phyloP scores from a whole-genome alignment of 176 grass and related monocot genomes.

The Carex cristatella region DNA sequence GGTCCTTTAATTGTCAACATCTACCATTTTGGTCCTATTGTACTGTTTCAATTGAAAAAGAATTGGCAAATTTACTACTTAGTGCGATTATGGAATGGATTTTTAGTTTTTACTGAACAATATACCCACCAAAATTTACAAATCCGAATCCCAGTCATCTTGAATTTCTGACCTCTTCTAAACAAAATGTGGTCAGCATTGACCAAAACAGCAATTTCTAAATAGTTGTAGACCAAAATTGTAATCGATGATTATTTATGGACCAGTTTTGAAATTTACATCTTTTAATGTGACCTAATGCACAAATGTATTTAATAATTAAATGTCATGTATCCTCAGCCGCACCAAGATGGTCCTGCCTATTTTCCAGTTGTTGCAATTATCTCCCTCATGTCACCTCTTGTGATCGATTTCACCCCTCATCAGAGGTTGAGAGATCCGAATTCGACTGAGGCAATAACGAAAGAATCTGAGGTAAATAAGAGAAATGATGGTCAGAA shows the following conservation, averaged over 20 bases:
- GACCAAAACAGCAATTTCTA: not conserved
- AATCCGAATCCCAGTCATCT: not conserved
- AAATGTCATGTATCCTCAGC: constrained; percentile 19
- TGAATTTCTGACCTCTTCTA: not conserved
- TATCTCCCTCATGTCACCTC: constrained; percentile 70
- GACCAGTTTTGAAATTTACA: not conserved
- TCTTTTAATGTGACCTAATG: not conserved
- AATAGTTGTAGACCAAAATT: not conserved
- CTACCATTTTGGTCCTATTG: not conserved
- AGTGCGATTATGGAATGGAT: not conserved
- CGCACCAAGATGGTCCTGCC: constrained; percentile 41
- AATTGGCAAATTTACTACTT: not conserved
- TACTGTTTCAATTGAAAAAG: not conserved
- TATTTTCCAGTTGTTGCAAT: constrained; percentile 70
- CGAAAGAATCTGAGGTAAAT: not conserved
- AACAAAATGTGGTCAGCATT: not conserved
- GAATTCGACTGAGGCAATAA: not conserved
- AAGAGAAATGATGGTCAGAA: not conserved
- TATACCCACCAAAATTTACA: not conserved
- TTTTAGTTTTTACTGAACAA: not conserved
- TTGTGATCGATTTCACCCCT: constrained; percentile 70
- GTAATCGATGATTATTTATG: not conserved
- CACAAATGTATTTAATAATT: not conserved
- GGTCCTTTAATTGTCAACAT: not conserved
- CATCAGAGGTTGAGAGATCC: constrained; percentile 46